Evolutionary conservation across 345 rosid species (phyloP), one percentile per base, ranked within the genome.

Genomic region (Corymbia maculata): DNA sequence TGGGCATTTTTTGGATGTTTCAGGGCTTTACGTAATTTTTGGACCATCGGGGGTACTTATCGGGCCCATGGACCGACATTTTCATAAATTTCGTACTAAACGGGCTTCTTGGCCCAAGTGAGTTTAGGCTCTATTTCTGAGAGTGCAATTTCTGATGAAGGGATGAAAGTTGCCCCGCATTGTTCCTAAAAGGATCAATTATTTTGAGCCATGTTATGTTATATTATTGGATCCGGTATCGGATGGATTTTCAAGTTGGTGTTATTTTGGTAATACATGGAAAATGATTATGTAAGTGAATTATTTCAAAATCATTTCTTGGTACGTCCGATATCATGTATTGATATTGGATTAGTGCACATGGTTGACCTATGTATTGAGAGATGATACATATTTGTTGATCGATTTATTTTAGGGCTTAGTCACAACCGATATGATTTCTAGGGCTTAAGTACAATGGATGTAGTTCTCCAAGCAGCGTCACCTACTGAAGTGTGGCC

Each of bases 281-380:
- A 61, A 61, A 28, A 61, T 6, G 70, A 61, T 61, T 16, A 61
- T 61, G 6, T 28, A 32, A 8, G 0, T 3, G 70, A 61, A 61
- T 28, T 7, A 28, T 28, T 61, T 28, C 70, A 61, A 28, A 6
- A n/a, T n/a, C 28, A 32, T 61, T 28, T 61, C 28, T 0, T 61
- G 28, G 2, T 28, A 28, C 0, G 0, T 1, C 7, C 2, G 8
- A 61, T 61, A 61, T 61, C n/a, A 61, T 61, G 30, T 61, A 61
- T 61, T 0, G 1, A 61, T 1, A 12, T 28, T 13, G 16, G 1
- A 28, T 12, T 61, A 16, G 6, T 13, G 16, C 68, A 61, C 68
- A 61, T 12, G 13, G 1, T 61, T 15, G 7, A 6, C 68, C 0
- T 61, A 28, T 61, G 16, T 28, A 28, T 61, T 26, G 15, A 61